These are phyloP conservation scores for Atkinsonella hypoxylon DNA, from an alignment of 2,329 filamentous ascomycete genomes.

Conservation along the genomic window DNA sequence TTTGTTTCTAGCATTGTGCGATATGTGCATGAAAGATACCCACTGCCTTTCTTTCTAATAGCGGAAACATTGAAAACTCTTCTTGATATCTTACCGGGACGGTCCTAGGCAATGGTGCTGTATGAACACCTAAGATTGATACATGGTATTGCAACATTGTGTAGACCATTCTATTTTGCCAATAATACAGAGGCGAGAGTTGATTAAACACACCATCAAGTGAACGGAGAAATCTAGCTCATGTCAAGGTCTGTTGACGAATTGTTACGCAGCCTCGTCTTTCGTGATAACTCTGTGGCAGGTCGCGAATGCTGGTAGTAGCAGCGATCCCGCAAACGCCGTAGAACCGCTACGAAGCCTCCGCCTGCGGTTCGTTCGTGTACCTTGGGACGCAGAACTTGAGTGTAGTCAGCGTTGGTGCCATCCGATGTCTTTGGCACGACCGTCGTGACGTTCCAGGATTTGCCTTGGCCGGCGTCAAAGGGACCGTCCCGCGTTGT, in stretches of 20 bases:
- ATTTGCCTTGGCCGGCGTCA: conserved; percentile 38
- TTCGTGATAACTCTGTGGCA: neutral
- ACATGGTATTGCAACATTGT: too few species aligned
- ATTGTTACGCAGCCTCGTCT: neutral
- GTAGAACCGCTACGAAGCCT: conserved; percentile 28
- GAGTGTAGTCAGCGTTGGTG: conserved; percentile 16
- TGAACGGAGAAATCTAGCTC: too few species aligned
- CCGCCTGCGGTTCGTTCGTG: conserved; percentile 27
- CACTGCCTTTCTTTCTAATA: conserved; percentile 6
- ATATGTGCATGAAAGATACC: conserved; percentile 7
- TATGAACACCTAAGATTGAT: too few species aligned
- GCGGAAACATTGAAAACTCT: neutral
- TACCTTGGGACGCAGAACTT: conserved; percentile 30
- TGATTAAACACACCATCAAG: neutral
- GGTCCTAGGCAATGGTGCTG: too few species aligned
- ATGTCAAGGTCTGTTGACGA: too few species aligned
- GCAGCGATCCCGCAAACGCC: conserved; percentile 18
- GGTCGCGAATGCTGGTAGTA: conserved; percentile 4
- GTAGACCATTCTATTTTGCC: too few species aligned
- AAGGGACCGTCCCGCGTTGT: conserved; percentile 29
- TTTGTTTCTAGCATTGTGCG: neutral
- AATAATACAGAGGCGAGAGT: neutral
- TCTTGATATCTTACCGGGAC: too few species aligned
- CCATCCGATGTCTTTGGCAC: conserved; percentile 15
- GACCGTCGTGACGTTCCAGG: conserved; percentile 51